These are phyloP conservation scores for Solanum chiquidenum DNA, from an alignment of 257 asterid genomes.

Conservation along the genomic window DNA sequence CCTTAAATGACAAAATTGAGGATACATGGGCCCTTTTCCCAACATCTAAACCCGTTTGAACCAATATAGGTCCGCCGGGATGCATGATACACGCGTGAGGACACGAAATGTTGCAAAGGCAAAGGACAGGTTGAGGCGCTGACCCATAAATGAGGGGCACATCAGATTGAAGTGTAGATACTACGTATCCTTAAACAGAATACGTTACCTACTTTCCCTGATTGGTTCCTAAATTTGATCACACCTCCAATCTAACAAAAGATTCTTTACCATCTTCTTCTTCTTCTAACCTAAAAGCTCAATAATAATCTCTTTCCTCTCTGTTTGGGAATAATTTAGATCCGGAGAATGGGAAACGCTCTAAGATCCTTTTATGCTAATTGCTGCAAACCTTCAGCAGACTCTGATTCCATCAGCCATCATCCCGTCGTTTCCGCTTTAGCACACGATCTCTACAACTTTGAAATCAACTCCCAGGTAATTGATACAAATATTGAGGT, in stretches of 20 bases:
- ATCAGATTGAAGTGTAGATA: background rate
- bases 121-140: constrained; percentile 2
- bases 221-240: background rate
- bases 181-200: background rate
- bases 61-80: background rate
- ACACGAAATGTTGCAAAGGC: background rate
- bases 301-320: background rate
- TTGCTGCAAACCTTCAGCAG: constrained; percentile 43
- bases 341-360: constrained; percentile 61
- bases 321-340: background rate
- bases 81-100: background rate
- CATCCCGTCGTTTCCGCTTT: constrained; percentile 67
- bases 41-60: background rate
- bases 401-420: constrained; percentile 41
- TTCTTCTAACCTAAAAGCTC: background rate
- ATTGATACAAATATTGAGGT: background rate
- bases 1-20: background rate
- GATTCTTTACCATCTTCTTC: background rate
- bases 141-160: background rate
- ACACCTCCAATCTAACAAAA: background rate
- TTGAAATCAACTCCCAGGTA: constrained; percentile 80
- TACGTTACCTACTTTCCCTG: background rate
- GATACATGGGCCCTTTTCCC: too few relatives aligned
- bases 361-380: constrained; percentile 42
- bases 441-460: constrained; percentile 78